Evolutionary conservation across 176 grass and related monocot species (phyloP).

Genomic region (Rhynchospora tenuis): DNA sequence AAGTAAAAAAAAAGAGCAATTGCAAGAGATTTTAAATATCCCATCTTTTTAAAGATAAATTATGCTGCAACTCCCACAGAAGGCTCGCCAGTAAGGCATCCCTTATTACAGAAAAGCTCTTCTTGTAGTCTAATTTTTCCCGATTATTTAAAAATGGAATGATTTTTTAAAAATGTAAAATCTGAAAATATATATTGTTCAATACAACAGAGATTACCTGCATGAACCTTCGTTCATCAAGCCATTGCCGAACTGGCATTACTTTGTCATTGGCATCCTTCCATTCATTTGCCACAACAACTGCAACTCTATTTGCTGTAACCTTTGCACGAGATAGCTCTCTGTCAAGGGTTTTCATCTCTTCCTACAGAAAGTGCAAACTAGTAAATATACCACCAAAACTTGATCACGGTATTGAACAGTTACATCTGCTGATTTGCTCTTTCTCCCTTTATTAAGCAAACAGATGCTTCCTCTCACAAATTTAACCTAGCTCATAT

Average conservation of each 20-base stretch:
- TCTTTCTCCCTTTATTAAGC: neutral
- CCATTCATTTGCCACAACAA: constrained; percentile 99
- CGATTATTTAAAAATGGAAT: neutral
- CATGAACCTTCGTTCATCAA: constrained; percentile 80
- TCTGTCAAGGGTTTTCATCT: constrained; percentile 94
- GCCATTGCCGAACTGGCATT: constrained; percentile 98
- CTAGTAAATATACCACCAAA: neutral
- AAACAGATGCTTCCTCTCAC: neutral
- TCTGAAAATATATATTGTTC: neutral
- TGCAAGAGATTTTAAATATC: neutral
- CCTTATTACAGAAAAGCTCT: neutral
- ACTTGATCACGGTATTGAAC: constrained; percentile 5
- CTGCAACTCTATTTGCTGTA: constrained; percentile 92
- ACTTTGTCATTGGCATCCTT: constrained; percentile 99
- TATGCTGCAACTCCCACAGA: neutral
- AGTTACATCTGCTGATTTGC: neutral
- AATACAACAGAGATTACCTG: constrained; percentile 44
- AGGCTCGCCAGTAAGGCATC: neutral
- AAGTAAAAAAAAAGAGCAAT: neutral
- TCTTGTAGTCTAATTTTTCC: neutral
- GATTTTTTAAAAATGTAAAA: neutral
- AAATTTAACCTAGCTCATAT: neutral
- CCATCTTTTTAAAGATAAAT: neutral
- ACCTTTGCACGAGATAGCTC: constrained; percentile 92
- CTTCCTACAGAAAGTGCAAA: constrained; percentile 51